Evolutionary conservation across 1,139 yeast species (phyloP).

Genomic region (Saccharomyces hybrid): DNA sequence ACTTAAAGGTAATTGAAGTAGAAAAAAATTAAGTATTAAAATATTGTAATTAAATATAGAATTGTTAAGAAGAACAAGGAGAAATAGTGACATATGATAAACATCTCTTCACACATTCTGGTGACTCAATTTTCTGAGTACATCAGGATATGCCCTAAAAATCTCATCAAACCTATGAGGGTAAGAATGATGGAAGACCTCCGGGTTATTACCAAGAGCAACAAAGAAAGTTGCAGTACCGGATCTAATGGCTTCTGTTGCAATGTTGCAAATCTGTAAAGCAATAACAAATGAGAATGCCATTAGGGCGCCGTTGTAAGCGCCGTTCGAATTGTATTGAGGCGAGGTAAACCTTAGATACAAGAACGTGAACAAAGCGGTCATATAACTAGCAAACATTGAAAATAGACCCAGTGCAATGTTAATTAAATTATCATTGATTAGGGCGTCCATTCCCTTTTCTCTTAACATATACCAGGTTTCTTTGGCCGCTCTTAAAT

Average conservation of each 20-base stretch:
- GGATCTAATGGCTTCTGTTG: slow-evolving; percentile 66
- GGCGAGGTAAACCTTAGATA: slow-evolving; percentile 71
- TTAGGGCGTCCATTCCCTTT: slow-evolving; percentile 80
- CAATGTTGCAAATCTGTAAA: slow-evolving; percentile 66
- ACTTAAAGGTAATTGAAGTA: not conserved
- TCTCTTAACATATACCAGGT: slow-evolving; percentile 71
- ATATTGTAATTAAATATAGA: not conserved
- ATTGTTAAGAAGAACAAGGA: not conserved
- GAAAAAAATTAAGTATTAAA: not conserved
- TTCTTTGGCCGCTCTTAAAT: slow-evolving; percentile 68
- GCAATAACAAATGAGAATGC: slow-evolving; percentile 74
- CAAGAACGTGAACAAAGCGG: slow-evolving; percentile 62
- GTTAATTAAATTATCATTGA: slow-evolving; percentile 77
- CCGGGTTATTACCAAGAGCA: slow-evolving; percentile 83
- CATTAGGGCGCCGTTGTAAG: slow-evolving; percentile 67
- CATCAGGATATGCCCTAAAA: slow-evolving; percentile 69
- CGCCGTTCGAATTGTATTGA: slow-evolving; percentile 55
- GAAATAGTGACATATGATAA: not conserved
- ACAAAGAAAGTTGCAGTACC: slow-evolving; percentile 85
- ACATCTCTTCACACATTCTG: slow-evolving; percentile 20
- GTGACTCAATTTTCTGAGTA: slow-evolving; percentile 45
- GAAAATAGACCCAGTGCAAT: slow-evolving; percentile 70
- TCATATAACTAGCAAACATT: slow-evolving; percentile 58
- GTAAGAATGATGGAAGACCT: slow-evolving; percentile 67
- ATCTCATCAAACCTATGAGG: slow-evolving; percentile 70